Conservation (phyloP, 352 stramenopile genomes). For the Phytophthora multivora region DNA sequence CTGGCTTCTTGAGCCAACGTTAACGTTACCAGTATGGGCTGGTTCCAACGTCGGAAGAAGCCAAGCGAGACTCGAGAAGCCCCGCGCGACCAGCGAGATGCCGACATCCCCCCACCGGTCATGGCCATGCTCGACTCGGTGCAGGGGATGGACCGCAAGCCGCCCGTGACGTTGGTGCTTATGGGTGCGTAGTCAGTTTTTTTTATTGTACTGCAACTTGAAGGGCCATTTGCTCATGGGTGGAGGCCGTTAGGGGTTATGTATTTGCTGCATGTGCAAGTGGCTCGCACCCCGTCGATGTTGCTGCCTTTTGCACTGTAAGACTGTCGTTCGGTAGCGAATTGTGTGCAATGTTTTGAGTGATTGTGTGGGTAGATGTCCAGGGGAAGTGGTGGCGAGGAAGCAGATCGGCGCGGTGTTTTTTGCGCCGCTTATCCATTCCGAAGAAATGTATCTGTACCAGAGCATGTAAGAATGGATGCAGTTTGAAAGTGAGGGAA, state of each 20-base stretch:
- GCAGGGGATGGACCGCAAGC: slow-evolving; percentile 65
- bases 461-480: slow-evolving; percentile 81
- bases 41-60: slow-evolving; percentile 28
- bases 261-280: slow-evolving; percentile 65
- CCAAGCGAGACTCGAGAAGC: background rate
- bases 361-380: slow-evolving; percentile 59
- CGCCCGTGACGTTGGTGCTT: slow-evolving; percentile 50
- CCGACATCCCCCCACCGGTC: slow-evolving; percentile 37
- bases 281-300: slow-evolving; percentile 34
- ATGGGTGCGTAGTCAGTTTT: slow-evolving; percentile 35
- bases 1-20: background rate
- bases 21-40: slow-evolving; percentile 4
- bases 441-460: slow-evolving; percentile 87
- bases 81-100: background rate
- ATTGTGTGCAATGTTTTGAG: background rate
- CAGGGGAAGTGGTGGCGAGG: slow-evolving; percentile 50
- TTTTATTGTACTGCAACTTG: background rate
- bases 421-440: slow-evolving; percentile 80
- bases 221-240: background rate
- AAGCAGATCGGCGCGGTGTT: slow-evolving; percentile 56
- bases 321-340: background rate
- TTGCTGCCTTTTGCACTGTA: slow-evolving; percentile 59
- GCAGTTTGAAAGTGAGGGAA: too few species aligned
- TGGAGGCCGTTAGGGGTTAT: slow-evolving; percentile 41
- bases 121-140: slow-evolving; percentile 49